Evolutionary conservation across 306 rosid species (phyloP), one percentile per base, ranked within the genome.

Genomic region (Acacia acuminata): DNA sequence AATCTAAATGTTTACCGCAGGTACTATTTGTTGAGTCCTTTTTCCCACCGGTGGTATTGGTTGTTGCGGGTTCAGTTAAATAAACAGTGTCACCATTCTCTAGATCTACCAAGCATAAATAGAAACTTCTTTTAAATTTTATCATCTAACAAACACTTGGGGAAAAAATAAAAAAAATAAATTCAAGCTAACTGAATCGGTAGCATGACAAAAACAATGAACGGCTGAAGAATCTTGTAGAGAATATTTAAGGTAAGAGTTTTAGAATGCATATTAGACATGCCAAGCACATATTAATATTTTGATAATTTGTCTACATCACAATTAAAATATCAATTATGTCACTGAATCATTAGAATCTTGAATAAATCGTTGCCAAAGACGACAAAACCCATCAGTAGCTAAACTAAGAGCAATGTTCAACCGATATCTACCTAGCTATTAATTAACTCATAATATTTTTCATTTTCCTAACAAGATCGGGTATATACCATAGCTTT

Each of bases 401-500:
- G 43, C 22, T 65, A 65, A 34, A 36, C 7, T 34, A 65, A 65
- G 34, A 32, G 71, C 71, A 32, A 65, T 3, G 44, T 65, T 34
- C 67, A 24, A 2, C 8, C 19, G 15, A 25, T 7, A 76, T 50
- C 79, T n/a, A 71, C 61, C 45, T 14, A 76, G 63, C 25, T 7
- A 80, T 63, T 48, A 66, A 32, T 47, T 27, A 64, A 81, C 65
- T 77, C 78, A 61, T 19, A 14, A 76, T 60, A 77, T 73, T 75
- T 15, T 72, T 73, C n/a, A 27, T 68, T 68, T 8, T 36, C 3
- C 27, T 17, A 75, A 8, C 51, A n/a, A 81, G 84, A 87, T 87
- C 82, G 80, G 67, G 40, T 0, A 25, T 22, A 32, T 63, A 94
- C 98, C 97, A 72, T 92, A 91, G 91, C 93, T 94, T 70, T 70